Conservation (phyloP, 2,329 filamentous ascomycete species). For the Neobulgaria alba region DNA sequence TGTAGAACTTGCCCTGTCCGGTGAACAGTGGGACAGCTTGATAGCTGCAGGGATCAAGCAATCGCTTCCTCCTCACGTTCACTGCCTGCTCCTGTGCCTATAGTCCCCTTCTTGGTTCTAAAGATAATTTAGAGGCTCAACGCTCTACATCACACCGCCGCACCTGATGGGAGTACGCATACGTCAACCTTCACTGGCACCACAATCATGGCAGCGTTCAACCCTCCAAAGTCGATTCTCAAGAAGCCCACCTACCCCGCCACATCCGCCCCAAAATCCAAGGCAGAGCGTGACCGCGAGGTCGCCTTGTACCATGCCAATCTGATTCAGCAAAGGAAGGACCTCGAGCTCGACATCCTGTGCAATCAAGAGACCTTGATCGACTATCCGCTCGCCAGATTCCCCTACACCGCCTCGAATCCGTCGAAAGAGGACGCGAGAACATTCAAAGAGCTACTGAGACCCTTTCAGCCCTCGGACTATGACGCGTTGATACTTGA, state of each 20-base stretch:
- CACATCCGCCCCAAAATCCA: slow-evolving; percentile 30
- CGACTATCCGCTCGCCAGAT: slow-evolving; percentile 32
- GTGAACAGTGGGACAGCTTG: slow-evolving; percentile 13
- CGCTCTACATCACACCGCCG: background rate
- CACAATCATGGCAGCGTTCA: slow-evolving; percentile 21
- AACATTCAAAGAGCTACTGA: slow-evolving; percentile 57
- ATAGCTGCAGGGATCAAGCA: slow-evolving; percentile 9
- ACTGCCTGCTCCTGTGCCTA: no score
- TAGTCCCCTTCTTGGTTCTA: no score
- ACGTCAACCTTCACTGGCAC: background rate
- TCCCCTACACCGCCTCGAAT: slow-evolving; percentile 39
- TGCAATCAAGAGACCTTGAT: slow-evolving; percentile 55
- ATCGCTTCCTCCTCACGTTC: no score
- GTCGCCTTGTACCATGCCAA: slow-evolving; percentile 75
- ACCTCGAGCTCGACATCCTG: slow-evolving; percentile 67
- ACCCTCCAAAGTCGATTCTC: slow-evolving; percentile 46
- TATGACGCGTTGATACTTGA: slow-evolving; percentile 85
- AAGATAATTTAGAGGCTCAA: background rate
- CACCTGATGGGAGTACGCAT: background rate
- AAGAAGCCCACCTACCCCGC: slow-evolving; percentile 45
- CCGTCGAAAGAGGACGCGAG: slow-evolving; percentile 52
- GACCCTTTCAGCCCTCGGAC: slow-evolving; percentile 75
- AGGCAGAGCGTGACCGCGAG: slow-evolving; percentile 42
- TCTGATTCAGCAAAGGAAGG: slow-evolving; percentile 74
- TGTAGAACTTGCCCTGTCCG: slow-evolving; percentile 5